Evolutionary conservation across 169 alveolate genomes (phyloP).

Genomic region (Eimeria praecox): DNA sequence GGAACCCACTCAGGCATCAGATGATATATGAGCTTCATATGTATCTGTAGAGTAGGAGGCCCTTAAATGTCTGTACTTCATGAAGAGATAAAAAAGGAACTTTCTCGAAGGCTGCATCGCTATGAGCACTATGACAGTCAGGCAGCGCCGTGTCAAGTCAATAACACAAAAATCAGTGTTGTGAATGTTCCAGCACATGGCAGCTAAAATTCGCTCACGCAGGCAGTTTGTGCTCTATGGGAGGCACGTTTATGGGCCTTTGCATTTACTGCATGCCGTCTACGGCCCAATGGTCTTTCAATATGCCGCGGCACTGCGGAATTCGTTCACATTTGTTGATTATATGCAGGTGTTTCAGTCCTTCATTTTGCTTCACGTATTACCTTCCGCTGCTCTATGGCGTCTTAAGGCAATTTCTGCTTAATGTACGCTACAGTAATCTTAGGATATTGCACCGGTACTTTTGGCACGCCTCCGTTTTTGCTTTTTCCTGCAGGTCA

Average conservation of each 20-base stretch:
- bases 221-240: neutral
- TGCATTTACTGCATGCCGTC: neutral
- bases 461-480: neutral
- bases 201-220: neutral
- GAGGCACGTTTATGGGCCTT: neutral
- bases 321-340: no score
- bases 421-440: no score
- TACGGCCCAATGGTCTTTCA: no score
- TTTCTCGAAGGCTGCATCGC: no score
- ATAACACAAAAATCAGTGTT: no score
- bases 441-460: neutral
- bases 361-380: neutral
- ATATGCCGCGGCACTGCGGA: no score
- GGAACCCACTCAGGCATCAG: no score
- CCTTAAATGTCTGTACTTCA: neutral
- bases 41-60: neutral
- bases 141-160: no score
- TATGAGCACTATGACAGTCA: no score
- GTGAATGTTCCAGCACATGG: neutral
- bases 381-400: neutral
- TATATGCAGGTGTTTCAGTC: neutral
- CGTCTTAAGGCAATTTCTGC: neutral
- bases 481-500: constrained; percentile 36
- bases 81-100: neutral
- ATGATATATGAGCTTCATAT: no score